Percentiles rank a stretch among this genome's conserved stretches.
Conservation (phyloP, 2,329 filamentous ascomycete species). For the Sclerotinia nivalis region DNA sequence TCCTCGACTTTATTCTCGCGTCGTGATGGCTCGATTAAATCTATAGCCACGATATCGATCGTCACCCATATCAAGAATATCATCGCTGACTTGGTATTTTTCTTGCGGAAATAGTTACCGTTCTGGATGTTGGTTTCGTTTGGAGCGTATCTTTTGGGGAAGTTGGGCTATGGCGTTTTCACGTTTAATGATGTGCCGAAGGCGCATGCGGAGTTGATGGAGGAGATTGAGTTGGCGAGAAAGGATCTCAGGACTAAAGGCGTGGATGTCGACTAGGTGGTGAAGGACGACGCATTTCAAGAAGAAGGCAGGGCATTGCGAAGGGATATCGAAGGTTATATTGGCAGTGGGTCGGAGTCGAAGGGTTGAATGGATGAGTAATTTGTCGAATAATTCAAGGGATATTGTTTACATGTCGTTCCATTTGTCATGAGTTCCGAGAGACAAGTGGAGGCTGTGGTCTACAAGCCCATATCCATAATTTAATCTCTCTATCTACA, state of each 20-base stretch:
- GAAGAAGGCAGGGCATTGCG: background rate
- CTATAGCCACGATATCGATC: slow-evolving; percentile 18
- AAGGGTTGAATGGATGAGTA: slow-evolving; percentile 7
- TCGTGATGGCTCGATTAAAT: slow-evolving; percentile 17
- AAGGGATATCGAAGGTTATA: slow-evolving; percentile 4
- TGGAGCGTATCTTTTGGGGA: slow-evolving; percentile 87
- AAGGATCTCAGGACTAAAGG: slow-evolving; percentile 71
- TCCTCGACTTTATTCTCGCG: slow-evolving; percentile 21
- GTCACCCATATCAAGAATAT: slow-evolving; percentile 21
- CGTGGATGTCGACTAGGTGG: slow-evolving; percentile 54
- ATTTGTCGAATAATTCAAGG: slow-evolving; percentile 19
- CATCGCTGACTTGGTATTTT: slow-evolving; percentile 18
- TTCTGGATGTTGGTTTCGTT: slow-evolving; percentile 91
- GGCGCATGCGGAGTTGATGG: slow-evolving; percentile 85
- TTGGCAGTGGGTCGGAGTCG: background rate
- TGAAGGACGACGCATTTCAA: background rate
- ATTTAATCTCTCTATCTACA: slow-evolving; percentile 7
- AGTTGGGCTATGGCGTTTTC: slow-evolving; percentile 87
- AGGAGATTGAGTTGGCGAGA: slow-evolving; percentile 77
- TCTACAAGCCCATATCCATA: background rate
- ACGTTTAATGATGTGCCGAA: slow-evolving; percentile 96
- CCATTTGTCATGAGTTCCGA: background rate
- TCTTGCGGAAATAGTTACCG: slow-evolving; percentile 63
- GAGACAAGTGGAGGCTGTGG: background rate
- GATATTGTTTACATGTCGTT: slow-evolving; percentile 8